Percentiles rank a stretch among this genome's conserved stretches.
Evolutionary conservation across 257 asterid genomes (phyloP).

Genomic region (Solanum appendiculatum): DNA sequence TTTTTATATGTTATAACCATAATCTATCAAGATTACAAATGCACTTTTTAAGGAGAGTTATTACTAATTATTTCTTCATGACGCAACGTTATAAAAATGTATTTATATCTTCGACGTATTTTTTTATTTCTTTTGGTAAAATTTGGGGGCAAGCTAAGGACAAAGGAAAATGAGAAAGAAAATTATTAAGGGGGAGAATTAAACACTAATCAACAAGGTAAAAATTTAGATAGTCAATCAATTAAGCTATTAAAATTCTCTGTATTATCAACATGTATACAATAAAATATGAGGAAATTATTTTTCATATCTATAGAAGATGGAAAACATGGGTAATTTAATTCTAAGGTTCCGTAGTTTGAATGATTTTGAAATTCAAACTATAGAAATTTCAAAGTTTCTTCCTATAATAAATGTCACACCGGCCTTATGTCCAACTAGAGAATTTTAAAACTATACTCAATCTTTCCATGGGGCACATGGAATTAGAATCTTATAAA

Average conservation of each 20-base stretch:
- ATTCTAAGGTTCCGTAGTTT: background rate
- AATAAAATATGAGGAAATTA: background rate
- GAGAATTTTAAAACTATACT: slow-evolving; percentile 12
- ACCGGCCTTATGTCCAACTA: slow-evolving; percentile 10
- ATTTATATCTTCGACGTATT: background rate
- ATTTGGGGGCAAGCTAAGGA: background rate
- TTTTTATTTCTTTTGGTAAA: background rate
- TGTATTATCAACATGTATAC: rapidly evolving
- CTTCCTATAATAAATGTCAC: slow-evolving; percentile 27
- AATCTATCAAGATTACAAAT: background rate
- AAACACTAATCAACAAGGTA: rapidly evolving
- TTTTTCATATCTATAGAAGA: background rate
- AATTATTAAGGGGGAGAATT: rapidly evolving
- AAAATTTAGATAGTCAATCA: background rate
- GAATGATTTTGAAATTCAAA: slow-evolving; percentile 1
- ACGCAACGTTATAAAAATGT: background rate
- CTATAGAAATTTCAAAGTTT: slow-evolving; percentile 17
- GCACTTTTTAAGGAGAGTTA: background rate
- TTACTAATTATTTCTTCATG: background rate
- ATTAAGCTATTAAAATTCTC: rapidly evolving
- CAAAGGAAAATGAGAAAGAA: background rate
- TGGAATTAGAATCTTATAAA: slow-evolving; percentile 23
- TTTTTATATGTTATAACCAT: background rate
- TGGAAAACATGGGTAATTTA: background rate
- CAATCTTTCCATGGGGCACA: slow-evolving; percentile 21